A percentile compares a stretch with the other conserved stretches of the same genome.
Evolutionary conservation across 2,329 filamentous ascomycete species (phyloP).

Genomic region (Colletotrichum acutatum): DNA sequence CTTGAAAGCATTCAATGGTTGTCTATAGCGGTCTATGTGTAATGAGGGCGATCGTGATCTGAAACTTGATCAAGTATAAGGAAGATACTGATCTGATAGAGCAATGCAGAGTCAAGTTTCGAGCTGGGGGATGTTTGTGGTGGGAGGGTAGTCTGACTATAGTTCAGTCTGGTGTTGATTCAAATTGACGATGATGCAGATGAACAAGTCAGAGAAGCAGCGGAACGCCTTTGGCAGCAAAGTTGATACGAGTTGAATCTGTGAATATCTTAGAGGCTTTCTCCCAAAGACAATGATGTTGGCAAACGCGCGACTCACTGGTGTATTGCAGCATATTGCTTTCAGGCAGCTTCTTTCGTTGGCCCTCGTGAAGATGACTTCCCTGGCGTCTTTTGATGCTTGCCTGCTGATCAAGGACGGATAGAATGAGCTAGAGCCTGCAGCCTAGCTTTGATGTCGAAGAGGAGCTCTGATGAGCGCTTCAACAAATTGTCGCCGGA

Average conservation of each 20-base stretch:
- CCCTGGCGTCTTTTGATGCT: background rate
- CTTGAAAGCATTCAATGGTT: background rate
- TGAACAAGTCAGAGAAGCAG: background rate
- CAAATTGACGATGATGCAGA: background rate
- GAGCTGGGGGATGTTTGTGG: background rate
- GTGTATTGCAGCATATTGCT: conserved; percentile 22
- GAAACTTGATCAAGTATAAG: background rate
- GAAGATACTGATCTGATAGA: background rate
- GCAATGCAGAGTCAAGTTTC: background rate
- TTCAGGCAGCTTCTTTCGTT: background rate
- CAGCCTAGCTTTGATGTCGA: background rate
- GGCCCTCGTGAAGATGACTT: background rate
- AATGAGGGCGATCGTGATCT: background rate
- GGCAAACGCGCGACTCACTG: background rate
- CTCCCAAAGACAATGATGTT: background rate
- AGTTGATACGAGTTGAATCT: background rate
- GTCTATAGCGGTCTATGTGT: background rate
- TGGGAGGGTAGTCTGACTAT: background rate
- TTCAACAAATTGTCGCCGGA: background rate
- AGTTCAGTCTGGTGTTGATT: background rate
- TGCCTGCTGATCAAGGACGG: background rate
- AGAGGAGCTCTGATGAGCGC: background rate
- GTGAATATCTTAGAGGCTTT: background rate
- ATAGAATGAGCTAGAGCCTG: background rate
- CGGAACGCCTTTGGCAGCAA: conserved; percentile 2